Evolutionary conservation across 2,329 filamentous ascomycete genomes (phyloP).

Genomic region (Colletotrichum caudatum): DNA sequence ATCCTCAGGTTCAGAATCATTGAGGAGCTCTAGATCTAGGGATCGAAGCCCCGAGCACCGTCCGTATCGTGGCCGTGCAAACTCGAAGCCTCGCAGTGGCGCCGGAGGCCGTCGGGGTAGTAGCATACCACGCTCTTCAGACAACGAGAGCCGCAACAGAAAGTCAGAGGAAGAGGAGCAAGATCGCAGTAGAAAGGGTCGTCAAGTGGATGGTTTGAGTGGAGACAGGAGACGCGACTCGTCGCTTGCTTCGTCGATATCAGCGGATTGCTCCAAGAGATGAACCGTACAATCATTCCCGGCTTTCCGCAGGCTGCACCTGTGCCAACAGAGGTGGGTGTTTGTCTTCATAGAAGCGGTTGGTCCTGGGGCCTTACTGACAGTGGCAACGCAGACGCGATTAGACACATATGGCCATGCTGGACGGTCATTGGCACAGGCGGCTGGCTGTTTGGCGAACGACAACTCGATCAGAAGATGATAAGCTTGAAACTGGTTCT

Average conservation of each 20-base stretch:
- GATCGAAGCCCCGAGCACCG: conserved; percentile 50
- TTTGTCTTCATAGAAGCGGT: background rate
- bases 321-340: conserved; percentile 1
- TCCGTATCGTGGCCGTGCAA: conserved; percentile 36
- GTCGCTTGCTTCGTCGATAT: conserved; percentile 65
- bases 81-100: conserved; percentile 33
- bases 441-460: background rate
- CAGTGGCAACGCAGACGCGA: background rate
- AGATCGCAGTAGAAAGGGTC: conserved; percentile 7
- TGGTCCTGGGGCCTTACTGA: background rate
- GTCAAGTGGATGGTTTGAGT: background rate
- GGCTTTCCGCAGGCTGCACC: background rate
- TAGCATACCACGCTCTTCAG: conserved; percentile 8
- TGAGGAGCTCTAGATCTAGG: conserved; percentile 55
- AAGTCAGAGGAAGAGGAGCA: background rate
- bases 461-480: conserved; percentile 47
- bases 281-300: background rate
- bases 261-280: conserved; percentile 40
- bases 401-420: background rate
- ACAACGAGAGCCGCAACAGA: background rate
- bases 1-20: conserved; percentile 54
- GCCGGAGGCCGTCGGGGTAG: conserved; percentile 3
- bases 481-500: conserved; percentile 48
- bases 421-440: background rate
- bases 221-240: conserved; percentile 59